Evolutionary conservation across 495 filamentous ascomycete genomes (phyloP).

Genomic region (Diplogelasinospora grovesii): DNA sequence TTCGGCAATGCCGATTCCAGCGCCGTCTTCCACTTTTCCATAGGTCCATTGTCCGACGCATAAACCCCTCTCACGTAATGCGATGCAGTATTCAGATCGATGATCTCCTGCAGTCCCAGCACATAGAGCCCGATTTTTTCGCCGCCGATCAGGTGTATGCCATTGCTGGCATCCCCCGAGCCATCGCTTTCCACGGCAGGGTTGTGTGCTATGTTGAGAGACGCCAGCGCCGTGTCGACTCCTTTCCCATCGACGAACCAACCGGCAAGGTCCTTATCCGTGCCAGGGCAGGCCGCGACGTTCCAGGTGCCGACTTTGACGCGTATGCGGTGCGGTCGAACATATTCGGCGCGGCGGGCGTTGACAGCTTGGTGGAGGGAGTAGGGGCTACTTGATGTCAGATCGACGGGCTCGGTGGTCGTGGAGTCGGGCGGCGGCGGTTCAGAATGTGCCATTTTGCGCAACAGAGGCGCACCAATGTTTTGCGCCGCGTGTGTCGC

Average conservation of each 20-base stretch:
- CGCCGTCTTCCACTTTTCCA: slow-evolving; percentile 72
- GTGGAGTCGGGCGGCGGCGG: slow-evolving; percentile 23
- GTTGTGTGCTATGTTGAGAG: slow-evolving; percentile 37
- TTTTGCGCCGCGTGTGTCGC: too few species aligned
- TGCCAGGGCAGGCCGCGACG: slow-evolving; percentile 72
- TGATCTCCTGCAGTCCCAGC: slow-evolving; percentile 84
- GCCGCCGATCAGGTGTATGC: slow-evolving; percentile 33
- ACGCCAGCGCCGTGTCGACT: slow-evolving; percentile 52
- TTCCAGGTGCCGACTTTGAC: slow-evolving; percentile 95
- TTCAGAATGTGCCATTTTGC: slow-evolving; percentile 25
- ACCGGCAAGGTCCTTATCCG: slow-evolving; percentile 74
- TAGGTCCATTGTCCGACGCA: slow-evolving; percentile 55
- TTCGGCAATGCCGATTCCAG: slow-evolving; percentile 63
- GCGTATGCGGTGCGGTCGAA: slow-evolving; percentile 57
- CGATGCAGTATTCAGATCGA: slow-evolving; percentile 66
- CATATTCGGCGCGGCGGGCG: slow-evolving; percentile 71
- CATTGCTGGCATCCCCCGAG: slow-evolving; percentile 22
- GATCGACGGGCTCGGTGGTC: slow-evolving; percentile 29
- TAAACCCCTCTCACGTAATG: slow-evolving; percentile 57
- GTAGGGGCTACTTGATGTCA: slow-evolving; percentile 28
- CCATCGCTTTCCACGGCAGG: slow-evolving; percentile 11
- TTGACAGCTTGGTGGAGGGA: slow-evolving; percentile 52
- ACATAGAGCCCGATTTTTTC: slow-evolving; percentile 82
- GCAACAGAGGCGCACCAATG: not conserved
- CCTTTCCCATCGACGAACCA: slow-evolving; percentile 82